Evolutionary conservation across 202 grass and related monocot species (phyloP), one percentile per base, ranked within the genome.

Genomic region (Setaria viridis): DNA sequence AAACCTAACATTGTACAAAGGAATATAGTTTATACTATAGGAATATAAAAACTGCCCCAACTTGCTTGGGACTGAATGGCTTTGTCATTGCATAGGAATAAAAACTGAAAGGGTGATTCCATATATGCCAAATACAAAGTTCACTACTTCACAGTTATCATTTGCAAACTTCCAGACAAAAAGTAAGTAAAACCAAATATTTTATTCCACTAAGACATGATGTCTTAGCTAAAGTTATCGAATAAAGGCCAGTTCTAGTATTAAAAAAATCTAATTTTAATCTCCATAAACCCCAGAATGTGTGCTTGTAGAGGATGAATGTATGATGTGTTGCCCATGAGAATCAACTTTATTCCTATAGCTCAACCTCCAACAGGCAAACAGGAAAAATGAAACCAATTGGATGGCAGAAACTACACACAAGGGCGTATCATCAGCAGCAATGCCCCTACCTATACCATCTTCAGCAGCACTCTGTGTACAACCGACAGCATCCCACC

Each of bases 401-500:
- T 56, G 4, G 71, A 67, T 15, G 54, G 47, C 11, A 82, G 6
- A 84, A 83, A 76, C 59, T 86, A 29, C 66, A 85, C 47, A 86
- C 39, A 69, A 55, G 83, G 51, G 1, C 5, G 70, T 73, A 29
- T 65, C 32, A 49, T 60, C 21, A 56, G 51, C 5, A 54, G 34
- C 62, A 88, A 55, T 62, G 70, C 90, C 62, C 88, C 85, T 90
- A 99, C 97, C 94, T 47, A 99, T 93, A 84, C 92, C 88, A 93
- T 99, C 97, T 95, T 99, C 97, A 67, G 94, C 94, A 83, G 97
- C 97, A 88, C 97, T 99, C 87, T 99, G 97, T 55, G 94, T 93
- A 86, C 94, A 99, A 72, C 97, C 97, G 11, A 99, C 94, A 63
- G 97, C 94, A 55, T 97, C 97, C 97, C 97, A 99, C 97, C 97